phyloP scores from a whole-genome alignment of 2,329 filamentous ascomycete species.

The Trichoderma citrinoviride region DNA sequence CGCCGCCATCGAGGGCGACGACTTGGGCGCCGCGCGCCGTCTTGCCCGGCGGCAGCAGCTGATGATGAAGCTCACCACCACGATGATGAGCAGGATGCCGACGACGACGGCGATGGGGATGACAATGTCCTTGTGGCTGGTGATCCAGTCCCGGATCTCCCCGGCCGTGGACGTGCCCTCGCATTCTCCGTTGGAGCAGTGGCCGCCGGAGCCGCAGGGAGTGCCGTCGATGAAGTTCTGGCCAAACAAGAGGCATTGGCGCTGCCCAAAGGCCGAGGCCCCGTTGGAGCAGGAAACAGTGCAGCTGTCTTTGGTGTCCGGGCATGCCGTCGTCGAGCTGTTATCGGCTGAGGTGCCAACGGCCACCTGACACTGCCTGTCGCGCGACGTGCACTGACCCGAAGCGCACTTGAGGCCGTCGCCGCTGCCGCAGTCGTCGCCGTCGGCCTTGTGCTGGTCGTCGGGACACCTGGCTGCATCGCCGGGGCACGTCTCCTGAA shows the following conservation, averaged over 20 bases:
- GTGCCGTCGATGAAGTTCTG: conserved; percentile 96
- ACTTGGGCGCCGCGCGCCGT: conserved; percentile 30
- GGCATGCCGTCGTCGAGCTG: conserved; percentile 79
- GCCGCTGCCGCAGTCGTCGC: conserved; percentile 68
- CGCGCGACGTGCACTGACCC: conserved; percentile 89
- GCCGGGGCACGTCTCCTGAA: conserved; percentile 78
- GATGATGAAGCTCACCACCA: conserved; percentile 64
- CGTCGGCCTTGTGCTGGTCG: conserved; percentile 69
- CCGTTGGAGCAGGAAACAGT: conserved; percentile 68
- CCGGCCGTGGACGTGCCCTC: conserved; percentile 65
- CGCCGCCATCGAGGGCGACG: conserved; percentile 13
- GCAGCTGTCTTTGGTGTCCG: conserved; percentile 54
- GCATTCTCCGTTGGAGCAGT: conserved; percentile 76
- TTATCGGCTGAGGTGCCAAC: conserved; percentile 71
- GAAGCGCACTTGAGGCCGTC: conserved; percentile 73
- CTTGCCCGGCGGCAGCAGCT: conserved; percentile 40
- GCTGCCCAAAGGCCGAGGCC: conserved; percentile 1
- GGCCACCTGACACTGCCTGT: conserved; percentile 82
- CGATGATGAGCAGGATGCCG: conserved; percentile 69
- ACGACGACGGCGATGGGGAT: conserved; percentile 74
- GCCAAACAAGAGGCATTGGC: conserved; percentile 69
- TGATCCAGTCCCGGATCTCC: conserved; percentile 73
- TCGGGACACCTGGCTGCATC: conserved; percentile 67
- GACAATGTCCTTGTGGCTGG: conserved; percentile 72
- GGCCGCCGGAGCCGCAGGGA: conserved; percentile 73